Percentiles rank a stretch among this genome's conserved stretches.
Evolutionary conservation across 345 rosid species (phyloP).

Genomic region (Camelina laxa): DNA sequence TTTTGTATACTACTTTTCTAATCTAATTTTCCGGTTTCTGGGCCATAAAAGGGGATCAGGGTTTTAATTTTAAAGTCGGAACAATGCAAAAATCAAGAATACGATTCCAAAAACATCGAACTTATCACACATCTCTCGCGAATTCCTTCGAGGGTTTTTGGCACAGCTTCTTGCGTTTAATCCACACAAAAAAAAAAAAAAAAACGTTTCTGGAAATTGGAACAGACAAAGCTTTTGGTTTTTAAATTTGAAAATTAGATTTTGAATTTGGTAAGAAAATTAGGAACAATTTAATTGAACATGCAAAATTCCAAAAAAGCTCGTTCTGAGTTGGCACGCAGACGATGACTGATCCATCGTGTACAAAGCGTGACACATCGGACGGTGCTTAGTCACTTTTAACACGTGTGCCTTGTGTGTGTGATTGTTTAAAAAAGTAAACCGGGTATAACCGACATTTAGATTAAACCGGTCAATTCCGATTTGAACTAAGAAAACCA

Average conservation of each 20-base stretch:
- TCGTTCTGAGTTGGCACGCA: constrained; percentile 39
- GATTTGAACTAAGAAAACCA: constrained; percentile 13
- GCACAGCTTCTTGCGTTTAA: not conserved
- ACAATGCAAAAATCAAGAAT: constrained; percentile 10
- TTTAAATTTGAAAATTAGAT: constrained; percentile 22
- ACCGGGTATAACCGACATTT: constrained; percentile 32
- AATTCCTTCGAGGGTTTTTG: not conserved
- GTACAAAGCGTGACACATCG: constrained; percentile 43
- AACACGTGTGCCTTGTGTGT: constrained; percentile 4
- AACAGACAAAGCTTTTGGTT: constrained; percentile 32
- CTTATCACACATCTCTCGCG: constrained; percentile 7
- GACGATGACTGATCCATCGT: constrained; percentile 25
- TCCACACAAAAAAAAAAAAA: not conserved
- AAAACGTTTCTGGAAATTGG: constrained; percentile 33
- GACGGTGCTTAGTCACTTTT: constrained; percentile 41
- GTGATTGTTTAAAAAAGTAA: not conserved
- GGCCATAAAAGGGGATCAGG: constrained; percentile 39
- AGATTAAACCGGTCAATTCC: constrained; percentile 22
- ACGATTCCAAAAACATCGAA: not conserved
- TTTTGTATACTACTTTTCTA: constrained; percentile 1
- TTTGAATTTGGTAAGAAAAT: constrained; percentile 14
- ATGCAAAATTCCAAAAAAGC: constrained; percentile 37
- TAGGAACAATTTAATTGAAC: not conserved
- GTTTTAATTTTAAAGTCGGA: constrained; percentile 22
- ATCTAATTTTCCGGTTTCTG: constrained; percentile 33